Conservation (phyloP, 1,284 basidiomycete genomes). For the Trametes pubescens region DNA sequence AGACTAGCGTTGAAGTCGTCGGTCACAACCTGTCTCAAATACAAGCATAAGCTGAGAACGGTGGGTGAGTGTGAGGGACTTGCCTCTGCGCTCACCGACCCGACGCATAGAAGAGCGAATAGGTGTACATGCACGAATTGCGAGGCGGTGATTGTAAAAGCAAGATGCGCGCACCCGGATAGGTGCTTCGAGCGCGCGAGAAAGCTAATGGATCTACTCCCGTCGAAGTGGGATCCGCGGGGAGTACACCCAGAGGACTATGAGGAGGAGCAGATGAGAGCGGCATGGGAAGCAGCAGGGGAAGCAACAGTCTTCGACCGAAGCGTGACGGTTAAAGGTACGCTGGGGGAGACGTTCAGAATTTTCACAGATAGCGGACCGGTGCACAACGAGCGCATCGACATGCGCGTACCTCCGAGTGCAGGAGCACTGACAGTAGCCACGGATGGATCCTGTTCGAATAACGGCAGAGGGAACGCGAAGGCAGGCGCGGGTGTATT, state of each 20-base stretch:
- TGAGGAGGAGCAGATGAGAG: background rate
- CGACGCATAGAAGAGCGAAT: background rate
- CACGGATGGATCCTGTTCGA: background rate
- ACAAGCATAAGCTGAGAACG: background rate
- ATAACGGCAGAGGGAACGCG: background rate
- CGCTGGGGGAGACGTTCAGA: background rate
- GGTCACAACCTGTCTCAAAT: background rate
- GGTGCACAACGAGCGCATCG: background rate
- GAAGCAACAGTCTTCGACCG: background rate
- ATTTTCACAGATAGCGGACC: background rate
- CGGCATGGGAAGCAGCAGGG: background rate
- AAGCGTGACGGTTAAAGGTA: background rate
- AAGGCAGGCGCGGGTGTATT: background rate
- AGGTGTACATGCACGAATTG: background rate
- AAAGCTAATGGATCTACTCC: background rate
- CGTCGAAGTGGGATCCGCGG: background rate
- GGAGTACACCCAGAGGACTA: background rate
- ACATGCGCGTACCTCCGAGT: background rate
- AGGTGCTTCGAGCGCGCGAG: background rate
- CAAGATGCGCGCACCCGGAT: background rate
- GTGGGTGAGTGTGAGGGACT: background rate
- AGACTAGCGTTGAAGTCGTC: background rate
- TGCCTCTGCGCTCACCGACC: too few relatives aligned
- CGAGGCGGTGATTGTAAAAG: background rate
- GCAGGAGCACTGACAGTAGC: background rate